Percentiles rank a stretch among this genome's conserved stretches.
These are phyloP conservation scores for Saccharomycopsis vini DNA, from an alignment of 805 yeast species.

Conservation along the genomic window DNA sequence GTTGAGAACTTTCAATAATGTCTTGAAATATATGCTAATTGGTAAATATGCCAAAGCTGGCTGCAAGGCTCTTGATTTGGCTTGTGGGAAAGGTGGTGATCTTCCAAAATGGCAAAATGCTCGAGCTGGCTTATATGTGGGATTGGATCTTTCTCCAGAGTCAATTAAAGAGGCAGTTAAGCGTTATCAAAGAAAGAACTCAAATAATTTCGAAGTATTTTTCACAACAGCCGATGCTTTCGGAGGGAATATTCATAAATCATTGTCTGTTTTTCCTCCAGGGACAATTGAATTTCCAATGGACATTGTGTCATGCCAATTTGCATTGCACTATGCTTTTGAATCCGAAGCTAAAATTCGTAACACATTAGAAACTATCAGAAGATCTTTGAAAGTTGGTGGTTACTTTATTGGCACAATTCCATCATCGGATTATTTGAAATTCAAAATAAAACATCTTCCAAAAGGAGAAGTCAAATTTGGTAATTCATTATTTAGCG, in stretches of 20 bases:
- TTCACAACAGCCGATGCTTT: conserved; percentile 93
- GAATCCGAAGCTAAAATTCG: conserved; percentile 76
- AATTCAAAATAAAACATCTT: conserved; percentile 50
- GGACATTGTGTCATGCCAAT: conserved; percentile 83
- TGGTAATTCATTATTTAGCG: conserved; percentile 81
- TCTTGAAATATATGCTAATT: conserved; percentile 78
- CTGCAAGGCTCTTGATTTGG: conserved; percentile 68
- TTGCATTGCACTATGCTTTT: conserved; percentile 92
- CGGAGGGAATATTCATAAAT: conserved; percentile 55
- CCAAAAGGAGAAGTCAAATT: conserved; percentile 49
- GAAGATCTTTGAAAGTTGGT: conserved; percentile 67
- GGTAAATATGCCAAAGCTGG: conserved; percentile 52
- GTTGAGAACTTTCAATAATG: conserved; percentile 82
- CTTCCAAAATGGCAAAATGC: conserved; percentile 79
- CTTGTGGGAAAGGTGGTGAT: conserved; percentile 99
- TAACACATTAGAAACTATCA: conserved; percentile 61
- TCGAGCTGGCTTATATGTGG: conserved; percentile 66
- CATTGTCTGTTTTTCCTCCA: conserved; percentile 60
- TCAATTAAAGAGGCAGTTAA: conserved; percentile 78
- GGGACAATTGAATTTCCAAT: conserved; percentile 53
- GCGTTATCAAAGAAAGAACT: conserved; percentile 53
- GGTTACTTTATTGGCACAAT: conserved; percentile 91
- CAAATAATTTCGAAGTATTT: conserved; percentile 57
- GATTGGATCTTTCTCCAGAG: conserved; percentile 85
- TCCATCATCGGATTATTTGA: conserved; percentile 81